These are phyloP conservation scores for Leccinellum luteum DNA, from an alignment of 768 basidiomycete species.

Conservation along the genomic window DNA sequence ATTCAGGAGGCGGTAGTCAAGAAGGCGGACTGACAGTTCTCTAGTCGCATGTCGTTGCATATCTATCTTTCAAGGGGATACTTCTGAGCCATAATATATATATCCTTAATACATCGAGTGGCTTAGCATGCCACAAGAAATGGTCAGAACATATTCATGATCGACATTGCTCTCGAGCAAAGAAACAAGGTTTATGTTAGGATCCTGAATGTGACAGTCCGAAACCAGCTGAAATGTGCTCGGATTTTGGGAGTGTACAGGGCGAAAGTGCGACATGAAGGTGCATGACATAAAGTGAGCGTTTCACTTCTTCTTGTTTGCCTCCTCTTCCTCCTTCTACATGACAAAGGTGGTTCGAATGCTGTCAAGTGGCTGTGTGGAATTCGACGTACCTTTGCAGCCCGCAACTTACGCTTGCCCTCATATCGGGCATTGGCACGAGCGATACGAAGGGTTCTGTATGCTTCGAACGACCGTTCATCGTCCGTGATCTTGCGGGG, in stretches of 20 bases:
- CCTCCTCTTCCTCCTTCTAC: constrained; percentile 90
- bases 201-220: constrained; percentile 12
- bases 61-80: neutral
- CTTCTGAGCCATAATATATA: neutral
- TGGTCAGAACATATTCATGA: neutral
- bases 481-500: constrained; percentile 92
- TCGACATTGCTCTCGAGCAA: neutral
- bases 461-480: constrained; percentile 88
- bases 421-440: constrained; percentile 83
- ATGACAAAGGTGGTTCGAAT: constrained; percentile 17
- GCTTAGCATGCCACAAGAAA: constrained; percentile 8
- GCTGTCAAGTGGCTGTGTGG: neutral
- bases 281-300: constrained; percentile 14
- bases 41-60: neutral
- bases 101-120: neutral
- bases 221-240: constrained; percentile 15
- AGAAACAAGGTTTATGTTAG: constrained; percentile 26
- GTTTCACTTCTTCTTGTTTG: constrained; percentile 83
- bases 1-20: constrained; percentile 59
- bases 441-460: constrained; percentile 79
- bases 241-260: constrained; percentile 39
- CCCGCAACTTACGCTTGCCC: constrained; percentile 83
- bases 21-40: constrained; percentile 28
- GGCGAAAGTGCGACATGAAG: constrained; percentile 25
- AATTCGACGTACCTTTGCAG: constrained; percentile 65